Evolutionary conservation across 2,329 filamentous ascomycete species (phyloP), one percentile per base, ranked within the genome.

Genomic region (Apiospora pterosperma): DNA sequence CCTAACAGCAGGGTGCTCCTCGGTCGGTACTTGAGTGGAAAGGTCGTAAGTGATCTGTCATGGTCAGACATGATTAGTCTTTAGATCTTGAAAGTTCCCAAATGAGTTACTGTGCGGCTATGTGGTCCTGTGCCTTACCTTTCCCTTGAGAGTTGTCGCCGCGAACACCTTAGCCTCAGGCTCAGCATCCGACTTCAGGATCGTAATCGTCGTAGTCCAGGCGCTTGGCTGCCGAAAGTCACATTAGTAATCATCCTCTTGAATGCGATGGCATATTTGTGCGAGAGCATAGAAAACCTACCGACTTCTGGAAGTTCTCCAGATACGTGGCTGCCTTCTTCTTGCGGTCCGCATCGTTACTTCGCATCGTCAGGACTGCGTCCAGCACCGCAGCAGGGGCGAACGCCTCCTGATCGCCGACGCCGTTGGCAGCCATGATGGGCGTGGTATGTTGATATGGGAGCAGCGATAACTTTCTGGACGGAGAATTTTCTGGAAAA

Each of bases 281-380:
- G 69, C 69, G 67, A 65, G 64, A 65, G 61, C 66, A 14, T 39
- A 10, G 14, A 14, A 36, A 62, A 86, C 90, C 71, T 79, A 97
- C 95, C 78, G 96, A 98, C 88, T 99, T 99, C 86, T 99, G 96
- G 80, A 98, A 99, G 72, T 88, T 90, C 80, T 97, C 92, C 66
- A 99, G 85, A 77, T 90, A 99, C 76, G 95, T 89, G 76, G 97
- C 94, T 66, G 93, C 94, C 78, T 93, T 91, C 77, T 91, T 90
- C 83, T 98, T 98, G 75, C 92, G 88, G 69, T 90, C 86, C 74
- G 91, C 87, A 75, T 95, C 89, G 70, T 89, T 91, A 79, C 90
- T 92, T 76, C 93, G 90, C 94, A 99, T 97, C 68, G 94, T 96
- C 76, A 90, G 87, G 80, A 98, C 90, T 68, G 95, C 96, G 71